Conservation (phyloP, 768 basidiomycete genomes). For the Rhodotorula taiwanensis region DNA sequence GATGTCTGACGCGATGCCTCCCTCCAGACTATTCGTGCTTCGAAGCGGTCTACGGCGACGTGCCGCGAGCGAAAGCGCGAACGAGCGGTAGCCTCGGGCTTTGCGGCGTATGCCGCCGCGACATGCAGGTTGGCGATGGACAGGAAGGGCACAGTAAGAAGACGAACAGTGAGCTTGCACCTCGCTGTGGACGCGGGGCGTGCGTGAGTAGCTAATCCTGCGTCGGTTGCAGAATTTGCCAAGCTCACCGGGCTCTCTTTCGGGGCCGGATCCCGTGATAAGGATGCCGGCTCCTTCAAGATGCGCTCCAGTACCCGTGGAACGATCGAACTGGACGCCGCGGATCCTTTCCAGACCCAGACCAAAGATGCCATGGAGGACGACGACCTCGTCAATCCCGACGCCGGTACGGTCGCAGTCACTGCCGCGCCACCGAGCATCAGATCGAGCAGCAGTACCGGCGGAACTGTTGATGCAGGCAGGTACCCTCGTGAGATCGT, state of each 20-base stretch:
- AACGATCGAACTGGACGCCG: constrained; percentile 52
- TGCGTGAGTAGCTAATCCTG: not conserved
- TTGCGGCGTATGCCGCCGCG: constrained; percentile 91
- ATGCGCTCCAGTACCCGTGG: constrained; percentile 36
- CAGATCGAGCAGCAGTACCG: constrained; percentile 29
- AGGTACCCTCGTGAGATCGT: constrained; percentile 62
- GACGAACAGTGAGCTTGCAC: constrained; percentile 64
- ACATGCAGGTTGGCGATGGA: constrained; percentile 90
- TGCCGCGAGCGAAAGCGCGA: constrained; percentile 57
- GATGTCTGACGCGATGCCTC: constrained; percentile 11
- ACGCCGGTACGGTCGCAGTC: too few relatives aligned
- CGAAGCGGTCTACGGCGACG: constrained; percentile 89
- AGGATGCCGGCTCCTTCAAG: constrained; percentile 44
- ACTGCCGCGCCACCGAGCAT: constrained; percentile 1
- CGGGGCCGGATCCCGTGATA: constrained; percentile 41
- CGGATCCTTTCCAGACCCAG: too few relatives aligned
- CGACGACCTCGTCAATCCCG: constrained; percentile 70
- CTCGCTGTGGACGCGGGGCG: not conserved
- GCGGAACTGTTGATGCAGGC: not conserved
- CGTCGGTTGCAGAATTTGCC: constrained; percentile 64
- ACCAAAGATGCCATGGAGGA: too few relatives aligned
- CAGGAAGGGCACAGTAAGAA: constrained; percentile 58
- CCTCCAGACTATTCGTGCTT: constrained; percentile 74
- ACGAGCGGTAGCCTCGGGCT: constrained; percentile 58
- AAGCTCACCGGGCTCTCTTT: constrained; percentile 81